Percentiles rank a stretch among this genome's conserved stretches.
Conservation (phyloP, 768 basidiomycete genomes). For the Lactarius sanguifluus region DNA sequence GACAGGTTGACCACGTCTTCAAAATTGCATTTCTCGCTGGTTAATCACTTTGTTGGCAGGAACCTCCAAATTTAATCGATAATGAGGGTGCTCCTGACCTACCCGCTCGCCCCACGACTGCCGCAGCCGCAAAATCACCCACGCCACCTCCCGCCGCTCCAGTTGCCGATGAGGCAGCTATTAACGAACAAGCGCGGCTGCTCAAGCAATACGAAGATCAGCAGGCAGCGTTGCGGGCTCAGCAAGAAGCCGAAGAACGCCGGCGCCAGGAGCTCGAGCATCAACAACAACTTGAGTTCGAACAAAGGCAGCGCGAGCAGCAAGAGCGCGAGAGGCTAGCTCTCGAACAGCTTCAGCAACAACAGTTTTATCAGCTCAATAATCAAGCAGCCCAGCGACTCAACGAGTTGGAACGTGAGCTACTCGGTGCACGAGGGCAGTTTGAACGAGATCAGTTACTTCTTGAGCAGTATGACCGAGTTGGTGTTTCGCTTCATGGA, state of each 20-base stretch:
- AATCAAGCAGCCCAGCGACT: constrained; percentile 75
- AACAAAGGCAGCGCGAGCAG: constrained; percentile 82
- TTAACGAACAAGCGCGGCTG: constrained; percentile 90
- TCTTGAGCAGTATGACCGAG: constrained; percentile 95
- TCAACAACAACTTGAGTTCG: constrained; percentile 84
- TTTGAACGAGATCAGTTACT: constrained; percentile 98
- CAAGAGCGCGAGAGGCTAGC: constrained; percentile 85
- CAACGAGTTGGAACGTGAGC: constrained; percentile 83
- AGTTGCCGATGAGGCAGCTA: constrained; percentile 64
- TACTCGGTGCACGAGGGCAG: constrained; percentile 92
- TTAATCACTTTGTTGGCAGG: constrained; percentile 47
- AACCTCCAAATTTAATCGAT: constrained; percentile 93
- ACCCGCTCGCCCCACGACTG: constrained; percentile 73
- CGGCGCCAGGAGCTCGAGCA: constrained; percentile 74
- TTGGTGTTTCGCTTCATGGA: constrained; percentile 43
- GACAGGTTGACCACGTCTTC: constrained; percentile 55
- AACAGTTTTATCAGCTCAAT: constrained; percentile 79
- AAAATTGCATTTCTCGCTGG: constrained; percentile 1
- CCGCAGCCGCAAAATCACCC: constrained; percentile 45
- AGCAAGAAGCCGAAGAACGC: constrained; percentile 81
- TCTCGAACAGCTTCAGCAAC: constrained; percentile 83
- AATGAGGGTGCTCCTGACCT: constrained; percentile 81
- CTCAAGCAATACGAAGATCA: constrained; percentile 96
- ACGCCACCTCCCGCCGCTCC: constrained; percentile 72
- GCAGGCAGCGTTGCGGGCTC: constrained; percentile 80